Base-by-base conservation (phyloP, 2,329 filamentous ascomycete species). In the Hypoxylon sp. region DNA sequence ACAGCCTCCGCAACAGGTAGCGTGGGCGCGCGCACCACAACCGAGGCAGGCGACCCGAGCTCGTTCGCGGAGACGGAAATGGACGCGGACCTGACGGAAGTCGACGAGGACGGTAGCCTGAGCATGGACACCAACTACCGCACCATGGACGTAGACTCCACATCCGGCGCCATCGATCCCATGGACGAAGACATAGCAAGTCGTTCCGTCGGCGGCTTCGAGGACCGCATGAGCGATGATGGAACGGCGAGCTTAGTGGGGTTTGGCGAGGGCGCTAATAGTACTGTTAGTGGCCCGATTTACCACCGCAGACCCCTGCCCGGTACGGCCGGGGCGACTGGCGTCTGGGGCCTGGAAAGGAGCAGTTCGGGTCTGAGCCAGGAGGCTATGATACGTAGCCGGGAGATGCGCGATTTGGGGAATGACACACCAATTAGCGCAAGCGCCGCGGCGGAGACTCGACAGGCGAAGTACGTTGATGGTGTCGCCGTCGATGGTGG, bases 191-290 rank as follows among this genome's bases (percentile, higher is more conserved):
- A 79, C 48, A 67, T 83, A 59, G 78, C 80, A 2, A 81, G 76
- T 32, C 82, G 81, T 14, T 87, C 84, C 37, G 79, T 83, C 2
- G 82, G 81, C 19, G 84, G 81, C 3, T 86, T 81, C 63, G 85
- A 88, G 65, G 91, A 93, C 70, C 92, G 91, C 63, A 91, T 96
- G 85, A 95, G 92, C 73, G 94, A 97, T 73, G 93, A 97, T 74
- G 91, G 90, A 6, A 90, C 89, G 55, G 92, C 90, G 2, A 95
- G 91, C 68, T 84, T 97, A 5, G 95, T 97, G 8, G 95, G 91
- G 0, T 97, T 97, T 72, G 95, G 95, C 52, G 94, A 97, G 78
- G 95, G 94, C 32, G 94, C 95, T 8, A 92, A 91, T 71, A 93
- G 91, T 77, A 93, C 93, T 4, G 90, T 94, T 61, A 93, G 90